Percentiles rank a stretch among this genome's conserved stretches.
These are phyloP conservation scores for Orbilia brochopaga DNA, from an alignment of 2,329 filamentous ascomycete species.

Conservation along the genomic window DNA sequence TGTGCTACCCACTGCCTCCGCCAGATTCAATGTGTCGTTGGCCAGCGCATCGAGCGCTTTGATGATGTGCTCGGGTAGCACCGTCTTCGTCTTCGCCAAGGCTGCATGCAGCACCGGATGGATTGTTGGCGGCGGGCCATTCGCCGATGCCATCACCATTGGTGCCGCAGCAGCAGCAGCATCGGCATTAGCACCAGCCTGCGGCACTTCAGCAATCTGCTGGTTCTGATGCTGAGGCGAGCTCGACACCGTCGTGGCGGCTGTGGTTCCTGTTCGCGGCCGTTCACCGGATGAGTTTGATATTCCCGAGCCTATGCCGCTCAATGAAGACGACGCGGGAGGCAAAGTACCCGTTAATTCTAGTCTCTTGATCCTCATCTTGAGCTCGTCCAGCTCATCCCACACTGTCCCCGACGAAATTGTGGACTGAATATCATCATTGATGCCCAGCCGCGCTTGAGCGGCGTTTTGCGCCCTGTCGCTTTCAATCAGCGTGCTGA, in stretches of 20 bases:
- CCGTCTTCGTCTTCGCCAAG: conserved; percentile 74
- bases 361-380: conserved; percentile 86
- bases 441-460: conserved; percentile 45
- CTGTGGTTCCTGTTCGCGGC: conserved; percentile 87
- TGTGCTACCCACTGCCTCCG: conserved; percentile 75
- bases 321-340: conserved; percentile 72
- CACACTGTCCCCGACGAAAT: conserved; percentile 85
- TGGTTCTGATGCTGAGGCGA: conserved; percentile 75
- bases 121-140: conserved; percentile 63
- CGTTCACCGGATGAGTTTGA: conserved; percentile 77
- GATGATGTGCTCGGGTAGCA: conserved; percentile 75
- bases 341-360: conserved; percentile 89
- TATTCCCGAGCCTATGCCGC: conserved; percentile 73
- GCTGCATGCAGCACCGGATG: conserved; percentile 83
- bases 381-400: conserved; percentile 96
- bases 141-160: conserved; percentile 61
- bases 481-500: conserved; percentile 48
- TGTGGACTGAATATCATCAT: conserved; percentile 80
- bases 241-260: conserved; percentile 84
- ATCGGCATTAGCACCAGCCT: conserved; percentile 8
- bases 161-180: conserved; percentile 56
- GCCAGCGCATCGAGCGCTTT: conserved; percentile 79
- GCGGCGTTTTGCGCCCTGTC: conserved; percentile 48
- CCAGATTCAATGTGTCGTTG: conserved; percentile 78
- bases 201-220: conserved; percentile 52